Evolutionary conservation across 1,139 yeast species (phyloP), one percentile per base, ranked within the genome.

Genomic region (Taphrina flavorubra): DNA sequence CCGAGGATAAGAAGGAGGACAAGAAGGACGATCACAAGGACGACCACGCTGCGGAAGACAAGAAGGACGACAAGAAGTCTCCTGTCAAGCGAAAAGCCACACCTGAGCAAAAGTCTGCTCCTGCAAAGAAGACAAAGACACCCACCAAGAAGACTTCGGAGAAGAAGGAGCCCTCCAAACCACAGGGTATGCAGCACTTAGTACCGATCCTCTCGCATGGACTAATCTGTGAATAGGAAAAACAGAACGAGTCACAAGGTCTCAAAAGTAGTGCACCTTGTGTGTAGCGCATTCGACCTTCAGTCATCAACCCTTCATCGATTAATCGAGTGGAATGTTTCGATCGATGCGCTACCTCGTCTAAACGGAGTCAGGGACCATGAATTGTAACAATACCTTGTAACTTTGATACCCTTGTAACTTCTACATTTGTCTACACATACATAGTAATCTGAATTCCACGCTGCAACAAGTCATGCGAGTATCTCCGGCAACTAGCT

Each of bases 231-330:
- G 51, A 10, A 53, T 31, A 53, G 61, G 67, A 42, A 63, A 55
- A 49, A 55, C 61, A 14, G 67, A 63, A 37, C 53, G 67, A 14
- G 67, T 63, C 47, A 63, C 66, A 25, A 31, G 61, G n/a, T 63
- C 67, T 11, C 67, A 63, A 47, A 55, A 55, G 20, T 63, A 36
- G 39, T n/a, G 55, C 55, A 13, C n/a, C 31, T 25, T 25, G 31
- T 25, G 31, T 25, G 4, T 25, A 25, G 31, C 31, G 31, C 31
- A 4, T n/a, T n/a, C n/a, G n/a, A n/a, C n/a, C 31, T 25, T 25
- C 4, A 25, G 31, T 25, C 31, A 25, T 25, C 31, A 25, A 4
- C 31, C 31, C 1, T 2, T 25, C 31, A 4, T 4, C 31, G 31
- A 25, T 2, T 25, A 2, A 2, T 2, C 31, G 31, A 4, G 4